Percentiles rank a stretch among this genome's conserved stretches.
Conservation (phyloP, 1,139 yeast genomes). For the Oligophagozyma castellii region DNA sequence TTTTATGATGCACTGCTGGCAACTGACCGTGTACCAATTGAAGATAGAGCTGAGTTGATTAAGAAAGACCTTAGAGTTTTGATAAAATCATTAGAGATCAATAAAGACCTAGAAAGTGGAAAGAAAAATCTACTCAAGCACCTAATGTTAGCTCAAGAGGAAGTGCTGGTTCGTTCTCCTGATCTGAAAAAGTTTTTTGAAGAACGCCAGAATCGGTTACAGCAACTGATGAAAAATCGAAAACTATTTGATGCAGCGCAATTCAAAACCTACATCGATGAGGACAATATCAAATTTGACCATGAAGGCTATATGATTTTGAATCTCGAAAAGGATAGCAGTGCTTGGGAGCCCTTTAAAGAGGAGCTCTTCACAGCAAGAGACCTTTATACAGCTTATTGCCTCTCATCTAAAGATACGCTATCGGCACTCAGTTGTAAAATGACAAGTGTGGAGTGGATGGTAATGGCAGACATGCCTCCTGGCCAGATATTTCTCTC, state of each 20-base stretch:
- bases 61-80: conserved; percentile 63
- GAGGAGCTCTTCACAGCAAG: conserved; percentile 66
- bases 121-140: conserved; percentile 53
- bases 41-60: conserved; percentile 41
- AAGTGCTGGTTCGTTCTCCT: conserved; percentile 30
- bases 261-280: conserved; percentile 19
- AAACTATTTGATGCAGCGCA: conserved; percentile 5
- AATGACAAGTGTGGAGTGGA: conserved; percentile 55
- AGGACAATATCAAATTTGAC: conserved; percentile 18
- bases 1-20: conserved; percentile 43
- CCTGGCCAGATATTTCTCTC: conserved; percentile 52
- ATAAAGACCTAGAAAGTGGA: conserved; percentile 37
- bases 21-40: conserved; percentile 25
- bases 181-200: conserved; percentile 22
- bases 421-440: conserved; percentile 50
- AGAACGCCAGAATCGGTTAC: conserved; percentile 15
- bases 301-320: conserved; percentile 23
- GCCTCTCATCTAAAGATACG: conserved; percentile 54
- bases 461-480: conserved; percentile 58
- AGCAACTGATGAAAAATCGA: background rate
- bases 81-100: conserved; percentile 49
- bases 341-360: conserved; percentile 56
- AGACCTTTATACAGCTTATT: conserved; percentile 55
- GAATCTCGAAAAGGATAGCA: conserved; percentile 25
- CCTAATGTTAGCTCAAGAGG: conserved; percentile 51